Evolutionary conservation across 305 asterid genomes (phyloP).

Genomic region (Fraxinus xanthoxyloides): DNA sequence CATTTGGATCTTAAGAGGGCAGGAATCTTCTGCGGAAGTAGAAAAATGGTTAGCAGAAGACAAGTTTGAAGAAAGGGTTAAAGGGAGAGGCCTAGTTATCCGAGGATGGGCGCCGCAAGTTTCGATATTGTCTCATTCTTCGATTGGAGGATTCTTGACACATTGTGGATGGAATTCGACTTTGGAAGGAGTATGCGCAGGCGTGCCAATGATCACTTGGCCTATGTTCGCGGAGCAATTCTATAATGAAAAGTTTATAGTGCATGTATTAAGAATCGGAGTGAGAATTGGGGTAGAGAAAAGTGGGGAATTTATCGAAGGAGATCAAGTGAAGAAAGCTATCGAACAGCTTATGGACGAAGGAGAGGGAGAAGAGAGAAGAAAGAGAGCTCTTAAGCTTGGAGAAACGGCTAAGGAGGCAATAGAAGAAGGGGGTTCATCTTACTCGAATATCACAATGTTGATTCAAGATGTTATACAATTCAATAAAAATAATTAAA

Average conservation of each 20-base stretch:
- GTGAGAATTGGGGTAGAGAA: slow-evolving; percentile 45
- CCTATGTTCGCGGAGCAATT: slow-evolving; percentile 55
- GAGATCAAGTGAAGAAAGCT: slow-evolving; percentile 5
- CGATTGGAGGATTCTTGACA: slow-evolving; percentile 43
- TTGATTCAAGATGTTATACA: slow-evolving; percentile 9
- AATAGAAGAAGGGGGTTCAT: neutral
- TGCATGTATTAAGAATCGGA: slow-evolving; percentile 38
- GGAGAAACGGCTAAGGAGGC: slow-evolving; percentile 8
- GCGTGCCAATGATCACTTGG: slow-evolving; percentile 57
- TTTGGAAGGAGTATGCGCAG: slow-evolving; percentile 46
- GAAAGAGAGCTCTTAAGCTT: slow-evolving; percentile 12
- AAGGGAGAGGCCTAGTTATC: slow-evolving; percentile 41
- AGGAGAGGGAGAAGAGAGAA: neutral
- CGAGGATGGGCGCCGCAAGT: slow-evolving; percentile 66
- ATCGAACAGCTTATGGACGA: neutral
- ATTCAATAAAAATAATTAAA: neutral
- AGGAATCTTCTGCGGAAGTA: slow-evolving; percentile 22
- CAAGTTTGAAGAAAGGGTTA: slow-evolving; percentile 33
- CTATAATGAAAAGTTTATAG: slow-evolving; percentile 39
- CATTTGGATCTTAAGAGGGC: slow-evolving; percentile 38
- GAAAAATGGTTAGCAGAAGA: slow-evolving; percentile 37
- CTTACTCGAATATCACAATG: neutral
- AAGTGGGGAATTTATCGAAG: neutral
- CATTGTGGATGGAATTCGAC: slow-evolving; percentile 61
- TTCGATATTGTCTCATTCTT: slow-evolving; percentile 36